Base-by-base conservation (phyloP, 208 protist species). In the Trypanosoma platydactyli region DNA sequence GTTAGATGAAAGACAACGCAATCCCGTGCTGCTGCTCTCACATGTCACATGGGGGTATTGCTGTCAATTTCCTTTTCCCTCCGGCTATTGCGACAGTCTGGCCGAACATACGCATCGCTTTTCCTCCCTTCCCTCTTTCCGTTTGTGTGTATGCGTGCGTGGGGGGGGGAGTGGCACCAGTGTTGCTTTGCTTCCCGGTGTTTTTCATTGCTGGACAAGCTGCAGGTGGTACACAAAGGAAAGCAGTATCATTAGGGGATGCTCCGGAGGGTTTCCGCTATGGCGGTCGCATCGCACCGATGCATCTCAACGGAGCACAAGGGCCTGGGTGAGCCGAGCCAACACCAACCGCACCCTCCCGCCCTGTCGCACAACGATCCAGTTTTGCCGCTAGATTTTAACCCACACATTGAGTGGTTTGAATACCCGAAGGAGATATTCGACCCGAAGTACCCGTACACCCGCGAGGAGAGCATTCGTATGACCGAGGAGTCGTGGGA, bases 371-470 rank as follows among this genome's bases (percentile, higher is more conserved):
- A 91, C 73, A 92, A 93, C 65, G 90, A 92, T 48, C 90, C 86
- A 7, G 64, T 95, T n/a, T 45, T 86, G 25, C 90, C 90, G 0
- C 91, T 95, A 79, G 90, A 95, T 80, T 93, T 95, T 72, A 95
- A 94, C 68, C 90, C 90, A 5, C 90, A 95, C 71, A 95, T 95
- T 68, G 86, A 95, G 70, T 95, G 86, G 86, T 95, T 92, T 67
- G 90, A 95, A 71, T 95, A 91, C 66, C 90, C 90, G 0, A 95
- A 95, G 62, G 86, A 95, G 51, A 81, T 95, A 38, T 95, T 93
- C 48, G 84, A 93, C 60, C 87, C 90, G 25, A 93, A 92, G 75
- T 95, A 84, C 66, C 90, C 90, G 6, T 95, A 93, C 80, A 95
- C 90, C 1, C 86, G 87, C 41, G 90, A 95, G 72, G 85, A 95